Evolutionary conservation across 1,139 yeast genomes (phyloP), one percentile per base, ranked within the genome.

Genomic region (Taphrina populina): DNA sequence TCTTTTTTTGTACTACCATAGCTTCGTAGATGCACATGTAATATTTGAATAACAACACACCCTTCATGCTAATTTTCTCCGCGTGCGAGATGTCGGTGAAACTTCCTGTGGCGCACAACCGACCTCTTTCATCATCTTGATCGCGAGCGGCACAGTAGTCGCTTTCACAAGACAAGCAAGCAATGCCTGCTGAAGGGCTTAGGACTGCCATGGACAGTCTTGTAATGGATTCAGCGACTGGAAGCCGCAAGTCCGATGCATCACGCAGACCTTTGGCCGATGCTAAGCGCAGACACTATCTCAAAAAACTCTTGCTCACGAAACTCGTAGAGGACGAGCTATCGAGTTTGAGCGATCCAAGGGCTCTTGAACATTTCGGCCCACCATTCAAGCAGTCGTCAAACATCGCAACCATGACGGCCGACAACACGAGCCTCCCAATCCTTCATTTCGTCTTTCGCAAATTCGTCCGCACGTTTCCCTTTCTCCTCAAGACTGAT

Each of bases 221-320:
- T n/a, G n/a, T n/a, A n/a, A n/a, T n/a, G n/a, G n/a, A n/a, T n/a
- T n/a, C n/a, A n/a, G n/a, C n/a, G n/a, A n/a, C n/a, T n/a, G n/a
- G n/a, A n/a, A n/a, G n/a, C n/a, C n/a, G n/a, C n/a, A n/a, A 15
- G 29, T 21, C 29, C 2, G 29, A 37, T 17, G 29, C 6, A 6
- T 7, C 13, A 17, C 6, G 6, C 29, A 23, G 19, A 8, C 29
- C 27, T 8, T 13, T 43, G 79, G 49, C 69, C 74, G n/a, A 77
- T 84, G 2, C 73, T 77, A 0, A 84, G 86, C 39, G 54, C 3
- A 66, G 95, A 69, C 96, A 90, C 65, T 86, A 85, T 67, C 75
- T 90, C 57, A 90, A 90, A 70, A 80, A 94, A 64, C 88, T 84
- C 68, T 73, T 90, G 33, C 71, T 90, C 30, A 78, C 81, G 61